Percentiles rank a stretch among this genome's conserved stretches.
These are phyloP conservation scores for Zygoascus ofunaensis DNA, from an alignment of 805 yeast genomes.

Conservation along the genomic window DNA sequence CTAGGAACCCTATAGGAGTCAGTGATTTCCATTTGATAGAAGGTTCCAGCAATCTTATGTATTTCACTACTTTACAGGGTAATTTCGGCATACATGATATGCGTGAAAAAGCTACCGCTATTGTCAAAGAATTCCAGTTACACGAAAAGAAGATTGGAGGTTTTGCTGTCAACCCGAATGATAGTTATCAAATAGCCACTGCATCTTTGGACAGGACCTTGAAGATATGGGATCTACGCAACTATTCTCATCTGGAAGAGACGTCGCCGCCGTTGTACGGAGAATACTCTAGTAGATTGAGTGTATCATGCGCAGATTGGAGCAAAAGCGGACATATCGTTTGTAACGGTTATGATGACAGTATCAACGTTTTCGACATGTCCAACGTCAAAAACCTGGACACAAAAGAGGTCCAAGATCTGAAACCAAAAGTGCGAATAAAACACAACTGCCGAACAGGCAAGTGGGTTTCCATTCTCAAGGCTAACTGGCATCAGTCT, in stretches of 20 bases:
- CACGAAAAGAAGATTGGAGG: slow-evolving; percentile 93
- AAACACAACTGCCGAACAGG: slow-evolving; percentile 95
- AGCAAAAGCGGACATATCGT: slow-evolving; percentile 58
- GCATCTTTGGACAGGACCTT: slow-evolving; percentile 83
- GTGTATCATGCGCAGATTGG: slow-evolving; percentile 83
- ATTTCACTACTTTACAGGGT: slow-evolving; percentile 72
- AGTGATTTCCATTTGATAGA: slow-evolving; percentile 62
- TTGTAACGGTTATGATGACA: slow-evolving; percentile 89
- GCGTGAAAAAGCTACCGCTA: slow-evolving; percentile 35
- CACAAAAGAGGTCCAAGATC: slow-evolving; percentile 22
- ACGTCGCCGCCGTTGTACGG: slow-evolving; percentile 31
- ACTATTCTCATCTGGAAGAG: slow-evolving; percentile 22
- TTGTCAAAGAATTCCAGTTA: slow-evolving; percentile 37
- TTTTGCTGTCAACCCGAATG: slow-evolving; percentile 65
- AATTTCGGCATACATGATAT: slow-evolving; percentile 67
- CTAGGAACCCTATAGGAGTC: slow-evolving; percentile 45
- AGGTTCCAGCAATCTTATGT: slow-evolving; percentile 44
- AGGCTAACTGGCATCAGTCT: slow-evolving; percentile 73
- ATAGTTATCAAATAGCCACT: slow-evolving; percentile 61
- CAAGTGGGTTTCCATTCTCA: slow-evolving; percentile 88
- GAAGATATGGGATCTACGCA: slow-evolving; percentile 78
- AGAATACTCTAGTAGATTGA: slow-evolving; percentile 60
- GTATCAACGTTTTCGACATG: slow-evolving; percentile 62
- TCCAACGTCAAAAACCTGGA: slow-evolving; percentile 17
- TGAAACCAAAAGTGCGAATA: slow-evolving; percentile 55